Conservation (phyloP, 2,329 filamentous ascomycete species). For the Phyllosticta capitalensis region DNA sequence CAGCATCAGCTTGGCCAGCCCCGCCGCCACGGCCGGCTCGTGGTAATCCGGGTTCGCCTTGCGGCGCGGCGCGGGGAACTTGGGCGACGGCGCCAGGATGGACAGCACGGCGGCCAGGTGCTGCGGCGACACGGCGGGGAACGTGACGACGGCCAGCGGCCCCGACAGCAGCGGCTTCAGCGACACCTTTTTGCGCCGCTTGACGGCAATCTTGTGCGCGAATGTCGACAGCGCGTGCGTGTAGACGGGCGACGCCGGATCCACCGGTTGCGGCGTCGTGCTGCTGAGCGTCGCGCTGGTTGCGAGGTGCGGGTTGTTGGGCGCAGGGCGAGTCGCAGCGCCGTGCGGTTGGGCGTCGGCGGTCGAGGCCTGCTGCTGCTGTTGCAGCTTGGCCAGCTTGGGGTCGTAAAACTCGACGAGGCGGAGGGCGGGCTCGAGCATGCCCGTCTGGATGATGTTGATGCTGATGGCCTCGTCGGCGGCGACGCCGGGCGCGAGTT, state of each 20-base stretch:
- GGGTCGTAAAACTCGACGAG: conserved; percentile 70
- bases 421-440: conserved; percentile 75
- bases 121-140: conserved; percentile 73
- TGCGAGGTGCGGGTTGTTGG: conserved; percentile 15
- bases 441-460: conserved; percentile 78
- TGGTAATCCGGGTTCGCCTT: conserved; percentile 72
- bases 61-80: conserved; percentile 70
- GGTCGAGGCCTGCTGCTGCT: conserved; percentile 6
- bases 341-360: background rate
- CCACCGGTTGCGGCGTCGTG: conserved; percentile 17
- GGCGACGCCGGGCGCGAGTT: conserved; percentile 49
- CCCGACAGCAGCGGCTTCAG: conserved; percentile 72
- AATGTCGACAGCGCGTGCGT: conserved; percentile 51
- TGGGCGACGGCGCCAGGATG: conserved; percentile 62
- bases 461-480: conserved; percentile 52
- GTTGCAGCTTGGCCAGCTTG: conserved; percentile 17
- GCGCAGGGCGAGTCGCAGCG: background rate
- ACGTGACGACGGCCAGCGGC: conserved; percentile 67
- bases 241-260: conserved; percentile 20
- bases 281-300: conserved; percentile 26
- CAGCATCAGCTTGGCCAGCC: conserved; percentile 76
- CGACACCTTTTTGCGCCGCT: conserved; percentile 45
- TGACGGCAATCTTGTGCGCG: conserved; percentile 42
- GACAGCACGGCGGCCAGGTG: conserved; percentile 75
- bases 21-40: conserved; percentile 68